Evolutionary conservation across 768 basidiomycete genomes (phyloP).

Genomic region (Pluteus cervinus): DNA sequence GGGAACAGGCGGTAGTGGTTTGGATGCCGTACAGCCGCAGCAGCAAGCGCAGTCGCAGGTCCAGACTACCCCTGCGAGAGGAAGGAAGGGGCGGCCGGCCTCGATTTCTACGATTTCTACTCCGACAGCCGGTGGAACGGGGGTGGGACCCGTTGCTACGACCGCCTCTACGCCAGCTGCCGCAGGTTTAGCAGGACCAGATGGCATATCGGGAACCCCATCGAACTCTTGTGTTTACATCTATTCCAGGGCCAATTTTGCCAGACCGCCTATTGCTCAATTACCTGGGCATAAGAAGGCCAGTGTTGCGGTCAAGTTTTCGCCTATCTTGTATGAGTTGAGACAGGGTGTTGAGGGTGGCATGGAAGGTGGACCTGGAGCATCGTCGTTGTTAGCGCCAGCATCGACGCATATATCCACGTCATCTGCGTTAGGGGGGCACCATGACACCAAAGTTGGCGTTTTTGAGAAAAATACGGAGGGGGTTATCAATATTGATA

Average conservation of each 20-base stretch:
- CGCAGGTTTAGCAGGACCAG: constrained; percentile 43
- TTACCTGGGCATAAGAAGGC: constrained; percentile 96
- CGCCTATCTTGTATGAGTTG: constrained; percentile 90
- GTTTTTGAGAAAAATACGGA: constrained; percentile 60
- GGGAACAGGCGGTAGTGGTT: too few relatives aligned
- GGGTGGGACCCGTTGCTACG: constrained; percentile 6
- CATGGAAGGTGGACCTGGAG: too few relatives aligned
- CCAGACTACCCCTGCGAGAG: constrained; percentile 45
- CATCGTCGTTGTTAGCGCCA: too few relatives aligned
- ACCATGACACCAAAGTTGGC: background rate
- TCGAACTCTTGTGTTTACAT: constrained; percentile 73
- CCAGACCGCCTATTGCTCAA: constrained; percentile 88
- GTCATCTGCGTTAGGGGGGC: constrained; percentile 33
- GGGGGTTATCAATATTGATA: constrained; percentile 53
- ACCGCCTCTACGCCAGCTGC: constrained; percentile 27
- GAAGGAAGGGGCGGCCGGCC: constrained; percentile 50
- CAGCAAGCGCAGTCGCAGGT: constrained; percentile 23
- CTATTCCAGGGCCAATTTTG: constrained; percentile 93
- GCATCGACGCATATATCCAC: constrained; percentile 15
- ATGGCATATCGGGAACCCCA: too few relatives aligned
- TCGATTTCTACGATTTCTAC: constrained; percentile 6
- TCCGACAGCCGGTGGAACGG: background rate
- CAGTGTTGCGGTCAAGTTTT: constrained; percentile 90
- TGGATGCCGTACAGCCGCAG: constrained; percentile 16
- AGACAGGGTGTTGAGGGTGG: constrained; percentile 45